Evolutionary conservation across 2,329 filamentous ascomycete genomes (phyloP).

Genomic region (Trichocomaceae sp.): DNA sequence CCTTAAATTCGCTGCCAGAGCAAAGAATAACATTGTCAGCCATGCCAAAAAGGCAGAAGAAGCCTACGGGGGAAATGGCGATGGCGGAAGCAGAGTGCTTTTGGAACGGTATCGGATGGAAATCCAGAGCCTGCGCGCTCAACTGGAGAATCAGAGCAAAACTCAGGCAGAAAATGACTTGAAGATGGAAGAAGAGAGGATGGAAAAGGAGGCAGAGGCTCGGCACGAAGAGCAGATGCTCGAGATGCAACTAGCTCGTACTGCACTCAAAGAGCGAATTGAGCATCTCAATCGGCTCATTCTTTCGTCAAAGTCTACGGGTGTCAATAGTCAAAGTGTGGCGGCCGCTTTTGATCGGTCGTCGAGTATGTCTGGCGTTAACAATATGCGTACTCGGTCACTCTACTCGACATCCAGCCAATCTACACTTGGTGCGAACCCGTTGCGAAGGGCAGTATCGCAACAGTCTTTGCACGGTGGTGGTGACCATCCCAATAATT

Average conservation of each 20-base stretch:
- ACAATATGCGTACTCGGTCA: slow-evolving; percentile 45
- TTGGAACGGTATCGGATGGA: slow-evolving; percentile 92
- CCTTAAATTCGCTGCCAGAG: slow-evolving; percentile 89
- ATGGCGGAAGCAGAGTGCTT: slow-evolving; percentile 77
- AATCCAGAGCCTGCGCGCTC: slow-evolving; percentile 70
- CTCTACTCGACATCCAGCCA: slow-evolving; percentile 64
- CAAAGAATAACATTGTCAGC: slow-evolving; percentile 96
- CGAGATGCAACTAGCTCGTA: slow-evolving; percentile 95
- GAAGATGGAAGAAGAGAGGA: slow-evolving; percentile 64
- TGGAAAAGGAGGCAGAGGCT: slow-evolving; percentile 72
- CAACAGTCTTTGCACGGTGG: slow-evolving; percentile 53
- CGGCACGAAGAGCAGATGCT: slow-evolving; percentile 96
- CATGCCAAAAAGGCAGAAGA: slow-evolving; percentile 94
- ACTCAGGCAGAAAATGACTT: slow-evolving; percentile 54
- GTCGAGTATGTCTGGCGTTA: slow-evolving; percentile 50
- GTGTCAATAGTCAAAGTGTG: slow-evolving; percentile 74
- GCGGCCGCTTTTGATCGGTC: slow-evolving; percentile 62
- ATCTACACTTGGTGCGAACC: slow-evolving; percentile 48
- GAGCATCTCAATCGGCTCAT: slow-evolving; percentile 95
- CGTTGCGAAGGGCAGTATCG: slow-evolving; percentile 60
- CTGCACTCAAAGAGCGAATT: slow-evolving; percentile 92
- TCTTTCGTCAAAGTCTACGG: slow-evolving; percentile 88
- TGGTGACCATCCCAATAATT: slow-evolving; percentile 23
- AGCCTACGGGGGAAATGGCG: slow-evolving; percentile 69
- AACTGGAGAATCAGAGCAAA: slow-evolving; percentile 78